A percentile compares a stretch with the other conserved stretches of the same genome.
phyloP scores from a whole-genome alignment of 228 moss, liverwort and hornwort species.

The Sphagnum fallax region DNA sequence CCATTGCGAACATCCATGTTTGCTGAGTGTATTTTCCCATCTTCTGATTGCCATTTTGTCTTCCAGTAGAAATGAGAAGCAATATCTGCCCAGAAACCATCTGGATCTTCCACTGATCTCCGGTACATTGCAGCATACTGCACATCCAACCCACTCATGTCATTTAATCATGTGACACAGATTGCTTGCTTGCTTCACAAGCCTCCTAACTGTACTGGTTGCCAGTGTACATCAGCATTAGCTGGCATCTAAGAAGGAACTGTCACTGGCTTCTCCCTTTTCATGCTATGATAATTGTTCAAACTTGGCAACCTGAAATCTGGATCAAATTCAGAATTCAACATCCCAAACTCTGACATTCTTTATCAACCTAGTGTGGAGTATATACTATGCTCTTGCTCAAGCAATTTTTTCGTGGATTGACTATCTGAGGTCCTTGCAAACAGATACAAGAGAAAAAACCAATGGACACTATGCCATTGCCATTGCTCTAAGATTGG shows the following conservation, averaged over 20 bases:
- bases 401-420: too few species aligned
- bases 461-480: too few species aligned
- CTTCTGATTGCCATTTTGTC: slow-evolving; percentile 49
- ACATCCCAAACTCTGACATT: too few species aligned
- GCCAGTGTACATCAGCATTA: too few species aligned
- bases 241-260: neutral
- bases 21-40: slow-evolving; percentile 62
- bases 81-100: slow-evolving; percentile 78
- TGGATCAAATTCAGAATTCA: neutral
- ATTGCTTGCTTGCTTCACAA: neutral
- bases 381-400: too few species aligned
- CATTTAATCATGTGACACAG: slow-evolving; percentile 3
- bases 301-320: neutral
- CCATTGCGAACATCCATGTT: slow-evolving; percentile 83
- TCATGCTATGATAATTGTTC: neutral
- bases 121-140: slow-evolving; percentile 86
- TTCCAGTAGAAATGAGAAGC: slow-evolving; percentile 87
- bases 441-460: too few species aligned
- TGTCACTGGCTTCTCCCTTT: neutral
- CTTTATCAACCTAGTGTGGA: too few species aligned
- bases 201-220: neutral
- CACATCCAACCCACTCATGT: slow-evolving; percentile 18
- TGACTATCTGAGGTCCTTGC: too few species aligned
- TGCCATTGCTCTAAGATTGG: too few species aligned
- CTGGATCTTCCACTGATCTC: slow-evolving; percentile 80